Evolutionary conservation across 345 rosid genomes (phyloP).

Genomic region (Eucalyptus caleyi): DNA sequence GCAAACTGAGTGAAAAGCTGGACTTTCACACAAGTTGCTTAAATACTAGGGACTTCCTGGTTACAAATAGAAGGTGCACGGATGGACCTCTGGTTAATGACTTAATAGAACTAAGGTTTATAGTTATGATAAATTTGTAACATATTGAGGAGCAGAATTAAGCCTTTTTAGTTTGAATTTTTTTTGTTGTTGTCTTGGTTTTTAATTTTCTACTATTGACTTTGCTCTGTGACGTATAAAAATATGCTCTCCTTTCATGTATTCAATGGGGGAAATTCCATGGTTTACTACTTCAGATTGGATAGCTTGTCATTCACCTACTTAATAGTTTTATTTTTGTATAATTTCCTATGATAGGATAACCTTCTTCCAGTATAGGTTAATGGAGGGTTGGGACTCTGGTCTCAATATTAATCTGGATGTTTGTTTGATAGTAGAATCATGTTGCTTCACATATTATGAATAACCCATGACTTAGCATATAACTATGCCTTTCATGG

Average conservation of each 20-base stretch:
- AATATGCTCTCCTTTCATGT: neutral
- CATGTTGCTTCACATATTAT: neutral
- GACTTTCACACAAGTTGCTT: neutral
- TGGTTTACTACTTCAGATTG: neutral
- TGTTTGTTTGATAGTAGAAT: neutral
- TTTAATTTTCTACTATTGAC: neutral
- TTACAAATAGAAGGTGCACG: neutral
- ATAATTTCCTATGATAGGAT: neutral
- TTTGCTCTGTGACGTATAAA: neutral
- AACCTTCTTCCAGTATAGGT: neutral
- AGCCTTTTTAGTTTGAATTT: neutral
- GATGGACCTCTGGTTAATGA: neutral
- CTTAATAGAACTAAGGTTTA: neutral
- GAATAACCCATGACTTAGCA: neutral
- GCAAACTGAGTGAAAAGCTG: neutral
- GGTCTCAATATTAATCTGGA: neutral
- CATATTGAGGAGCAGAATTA: neutral
- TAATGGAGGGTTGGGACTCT: neutral
- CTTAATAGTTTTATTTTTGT: neutral
- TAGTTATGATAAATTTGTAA: neutral
- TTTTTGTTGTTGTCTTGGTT: neutral
- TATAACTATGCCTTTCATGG: neutral
- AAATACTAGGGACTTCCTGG: neutral
- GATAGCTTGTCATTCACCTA: neutral
- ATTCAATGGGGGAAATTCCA: neutral